phyloP scores from a whole-genome alignment of 495 filamentous ascomycete species.

The Aspergillus cavernicola region DNA sequence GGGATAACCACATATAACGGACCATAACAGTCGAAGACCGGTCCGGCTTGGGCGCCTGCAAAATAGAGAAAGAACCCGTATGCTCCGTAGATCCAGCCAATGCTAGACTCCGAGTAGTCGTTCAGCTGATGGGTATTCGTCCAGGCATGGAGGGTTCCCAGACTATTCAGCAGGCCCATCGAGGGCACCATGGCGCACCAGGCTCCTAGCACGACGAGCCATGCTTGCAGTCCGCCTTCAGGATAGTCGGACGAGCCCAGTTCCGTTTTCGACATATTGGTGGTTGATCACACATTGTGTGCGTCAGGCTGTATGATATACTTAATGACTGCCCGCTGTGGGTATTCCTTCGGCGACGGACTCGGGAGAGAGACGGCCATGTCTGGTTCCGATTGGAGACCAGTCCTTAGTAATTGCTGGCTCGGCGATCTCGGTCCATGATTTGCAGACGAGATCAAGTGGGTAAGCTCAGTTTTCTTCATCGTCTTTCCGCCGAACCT shows the following conservation, averaged over 20 bases:
- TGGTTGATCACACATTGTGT: too few species aligned
- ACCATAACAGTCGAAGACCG: slow-evolving; percentile 29
- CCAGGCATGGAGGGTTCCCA: slow-evolving; percentile 58
- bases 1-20: slow-evolving; percentile 20
- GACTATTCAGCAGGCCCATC: slow-evolving; percentile 65
- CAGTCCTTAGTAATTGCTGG: too few species aligned
- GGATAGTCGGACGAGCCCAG: slow-evolving; percentile 37
- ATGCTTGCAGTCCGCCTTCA: slow-evolving; percentile 63
- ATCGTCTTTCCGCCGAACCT: background rate
- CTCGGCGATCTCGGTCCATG: too few species aligned
- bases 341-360: too few species aligned
- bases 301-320: too few species aligned
- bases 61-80: slow-evolving; percentile 59
- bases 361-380: too few species aligned
- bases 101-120: slow-evolving; percentile 50
- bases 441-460: too few species aligned
- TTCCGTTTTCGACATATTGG: background rate
- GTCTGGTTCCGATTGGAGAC: too few species aligned
- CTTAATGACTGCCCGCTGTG: too few species aligned
- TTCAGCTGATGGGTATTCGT: slow-evolving; percentile 53
- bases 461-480: too few species aligned
- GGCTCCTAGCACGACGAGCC: slow-evolving; percentile 61
- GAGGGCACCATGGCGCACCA: slow-evolving; percentile 60
- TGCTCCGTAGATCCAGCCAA: slow-evolving; percentile 72
- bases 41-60: slow-evolving; percentile 42